phyloP scores from a whole-genome alignment of 1,284 basidiomycete species.

The Inonotus hispidus region DNA sequence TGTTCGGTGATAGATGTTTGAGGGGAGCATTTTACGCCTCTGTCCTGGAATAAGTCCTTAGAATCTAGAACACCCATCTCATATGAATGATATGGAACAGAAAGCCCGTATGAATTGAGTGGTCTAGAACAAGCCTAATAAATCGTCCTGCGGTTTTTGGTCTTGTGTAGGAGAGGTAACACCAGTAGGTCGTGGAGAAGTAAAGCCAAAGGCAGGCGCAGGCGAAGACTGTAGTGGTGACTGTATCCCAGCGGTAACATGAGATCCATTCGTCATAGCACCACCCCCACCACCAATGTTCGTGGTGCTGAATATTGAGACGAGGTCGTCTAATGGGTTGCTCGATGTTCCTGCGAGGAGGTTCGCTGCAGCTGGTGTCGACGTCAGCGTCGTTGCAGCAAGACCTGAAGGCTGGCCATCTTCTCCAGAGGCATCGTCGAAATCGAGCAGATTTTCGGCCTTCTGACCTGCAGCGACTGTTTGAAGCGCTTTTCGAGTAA shows the following conservation, averaged over 20 bases:
- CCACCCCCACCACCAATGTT: slow-evolving; percentile 32
- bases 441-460: slow-evolving; percentile 92
- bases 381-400: slow-evolving; percentile 66
- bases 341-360: slow-evolving; percentile 65
- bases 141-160: slow-evolving; percentile 39
- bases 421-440: slow-evolving; percentile 66
- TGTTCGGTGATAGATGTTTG: no score
- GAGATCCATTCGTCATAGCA: slow-evolving; percentile 26
- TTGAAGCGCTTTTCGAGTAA: slow-evolving; percentile 80
- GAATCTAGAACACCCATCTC: no score
- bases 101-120: slow-evolving; percentile 6
- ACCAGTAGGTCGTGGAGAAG: slow-evolving; percentile 2
- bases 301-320: slow-evolving; percentile 74
- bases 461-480: slow-evolving; percentile 88
- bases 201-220: slow-evolving; percentile 20
- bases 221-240: slow-evolving; percentile 23
- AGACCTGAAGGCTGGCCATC: slow-evolving; percentile 65
- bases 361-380: slow-evolving; percentile 66
- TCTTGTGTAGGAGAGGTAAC: slow-evolving; percentile 20
- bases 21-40: no score
- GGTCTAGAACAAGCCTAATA: slow-evolving; percentile 42
- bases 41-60: no score
- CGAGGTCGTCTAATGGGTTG: slow-evolving; percentile 88
- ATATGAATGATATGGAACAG: background rate
- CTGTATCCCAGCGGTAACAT: slow-evolving; percentile 20